These are phyloP conservation scores for Fragaria nilgerrensis DNA, from an alignment of 306 rosid species.

Conservation along the genomic window DNA sequence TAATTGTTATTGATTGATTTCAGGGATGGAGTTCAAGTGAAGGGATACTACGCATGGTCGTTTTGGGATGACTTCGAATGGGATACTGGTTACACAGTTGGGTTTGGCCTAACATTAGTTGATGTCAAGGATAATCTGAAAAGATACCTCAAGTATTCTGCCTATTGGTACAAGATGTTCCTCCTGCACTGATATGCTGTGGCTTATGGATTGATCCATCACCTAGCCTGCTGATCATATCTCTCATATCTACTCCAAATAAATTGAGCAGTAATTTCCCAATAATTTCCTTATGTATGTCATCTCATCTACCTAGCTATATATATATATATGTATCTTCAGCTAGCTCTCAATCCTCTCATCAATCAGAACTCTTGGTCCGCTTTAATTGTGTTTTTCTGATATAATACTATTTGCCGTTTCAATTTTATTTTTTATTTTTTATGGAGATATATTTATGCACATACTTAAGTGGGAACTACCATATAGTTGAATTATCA, in stretches of 20 bases:
- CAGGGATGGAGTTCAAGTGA: conserved; percentile 23
- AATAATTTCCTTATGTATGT: too few relatives aligned
- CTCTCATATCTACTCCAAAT: background rate
- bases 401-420: too few relatives aligned
- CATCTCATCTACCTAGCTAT: background rate
- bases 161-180: conserved; percentile 25
- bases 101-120: conserved; percentile 26
- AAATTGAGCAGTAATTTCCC: too few relatives aligned
- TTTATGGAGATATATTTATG: too few relatives aligned
- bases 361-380: too few relatives aligned
- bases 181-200: conserved; percentile 10
- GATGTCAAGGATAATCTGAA: conserved; percentile 16
- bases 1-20: background rate
- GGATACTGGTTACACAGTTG: conserved; percentile 24
- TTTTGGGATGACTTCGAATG: conserved; percentile 28
- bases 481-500: too few relatives aligned
- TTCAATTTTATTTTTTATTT: too few relatives aligned
- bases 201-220: background rate
- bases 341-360: too few relatives aligned
- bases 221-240: background rate
- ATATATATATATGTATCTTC: too few relatives aligned
- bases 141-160: conserved; percentile 25
- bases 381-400: too few relatives aligned
- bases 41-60: conserved; percentile 29
- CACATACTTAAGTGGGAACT: too few relatives aligned